Conservation (phyloP, 2,329 filamentous ascomycete genomes). For the Pleomassaria siparia region DNA sequence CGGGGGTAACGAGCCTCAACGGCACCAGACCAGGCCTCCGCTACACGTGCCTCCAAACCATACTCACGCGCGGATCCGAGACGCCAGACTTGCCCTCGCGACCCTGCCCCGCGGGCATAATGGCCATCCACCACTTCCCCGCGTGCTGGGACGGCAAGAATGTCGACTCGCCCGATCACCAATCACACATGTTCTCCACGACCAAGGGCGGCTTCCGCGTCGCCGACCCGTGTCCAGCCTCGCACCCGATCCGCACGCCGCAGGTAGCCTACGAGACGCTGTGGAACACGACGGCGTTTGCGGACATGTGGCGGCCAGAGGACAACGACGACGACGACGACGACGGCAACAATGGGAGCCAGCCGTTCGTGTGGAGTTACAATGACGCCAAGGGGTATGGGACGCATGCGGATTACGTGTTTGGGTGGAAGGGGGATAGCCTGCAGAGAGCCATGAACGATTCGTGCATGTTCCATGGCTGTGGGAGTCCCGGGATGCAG, state of each 20-base stretch:
- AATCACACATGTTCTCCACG: conserved; percentile 44
- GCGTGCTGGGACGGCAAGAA: conserved; percentile 53
- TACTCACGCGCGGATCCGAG: conserved; percentile 24
- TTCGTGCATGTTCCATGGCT: conserved; percentile 28
- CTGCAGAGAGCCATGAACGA: conserved; percentile 29
- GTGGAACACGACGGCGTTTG: conserved; percentile 32
- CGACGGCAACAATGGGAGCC: conserved; percentile 23
- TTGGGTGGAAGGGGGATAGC: conserved; percentile 31
- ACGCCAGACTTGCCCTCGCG: conserved; percentile 22
- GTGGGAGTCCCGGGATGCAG: conserved; percentile 19
- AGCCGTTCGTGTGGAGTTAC: conserved; percentile 30
- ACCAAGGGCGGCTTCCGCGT: conserved; percentile 21
- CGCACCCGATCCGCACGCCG: conserved; percentile 33
- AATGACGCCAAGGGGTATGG: conserved; percentile 30
- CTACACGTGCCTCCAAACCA: conserved; percentile 25
- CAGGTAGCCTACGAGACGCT: conserved; percentile 36
- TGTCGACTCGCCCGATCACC: conserved; percentile 57
- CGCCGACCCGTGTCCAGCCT: conserved; percentile 26
- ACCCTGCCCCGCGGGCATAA: conserved; percentile 26
- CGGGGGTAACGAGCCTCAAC: conserved; percentile 16
- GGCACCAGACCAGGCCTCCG: conserved; percentile 15
- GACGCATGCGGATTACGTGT: conserved; percentile 31
- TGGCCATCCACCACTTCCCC: conserved; percentile 27
- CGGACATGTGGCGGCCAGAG: conserved; percentile 31
- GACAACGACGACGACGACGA: no score